A percentile compares a stretch with the other conserved stretches of the same genome.
These are phyloP conservation scores for Thermoascus crustaceus DNA, from an alignment of 2,329 filamentous ascomycete genomes.

Conservation along the genomic window DNA sequence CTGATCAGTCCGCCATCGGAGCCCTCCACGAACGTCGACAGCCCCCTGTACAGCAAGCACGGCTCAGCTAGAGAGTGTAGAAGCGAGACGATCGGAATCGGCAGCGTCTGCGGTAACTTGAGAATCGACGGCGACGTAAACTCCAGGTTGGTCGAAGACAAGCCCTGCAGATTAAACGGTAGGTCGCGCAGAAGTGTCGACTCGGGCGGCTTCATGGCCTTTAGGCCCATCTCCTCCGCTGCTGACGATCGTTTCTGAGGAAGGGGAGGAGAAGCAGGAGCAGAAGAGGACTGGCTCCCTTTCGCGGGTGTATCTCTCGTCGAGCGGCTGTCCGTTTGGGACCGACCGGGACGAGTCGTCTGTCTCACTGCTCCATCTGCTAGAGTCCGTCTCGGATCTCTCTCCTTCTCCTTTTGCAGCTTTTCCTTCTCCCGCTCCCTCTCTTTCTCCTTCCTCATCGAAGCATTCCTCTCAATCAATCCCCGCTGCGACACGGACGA, in stretches of 20 bases:
- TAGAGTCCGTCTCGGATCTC: too few species aligned
- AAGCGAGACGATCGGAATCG: conserved; percentile 75
- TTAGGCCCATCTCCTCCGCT: conserved; percentile 32
- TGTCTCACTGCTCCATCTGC: too few species aligned
- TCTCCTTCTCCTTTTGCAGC: conserved; percentile 14
- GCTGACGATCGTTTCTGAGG: too few species aligned
- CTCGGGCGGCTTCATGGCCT: conserved; percentile 55
- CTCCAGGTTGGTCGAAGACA: conserved; percentile 76
- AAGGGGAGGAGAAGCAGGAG: too few species aligned
- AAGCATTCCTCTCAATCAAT: conserved; percentile 19
- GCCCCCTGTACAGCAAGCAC: conserved; percentile 75
- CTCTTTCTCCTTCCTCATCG: conserved; percentile 16
- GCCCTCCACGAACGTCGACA: conserved; percentile 74
- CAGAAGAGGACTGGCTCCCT: conserved; percentile 10
- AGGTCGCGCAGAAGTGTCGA: conserved; percentile 65
- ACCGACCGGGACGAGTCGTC: conserved; percentile 5
- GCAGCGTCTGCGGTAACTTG: conserved; percentile 69
- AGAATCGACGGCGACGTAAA: conserved; percentile 64
- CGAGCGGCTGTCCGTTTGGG: conserved; percentile 11
- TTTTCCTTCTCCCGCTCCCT: conserved; percentile 13
- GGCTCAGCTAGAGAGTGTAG: conserved; percentile 87
- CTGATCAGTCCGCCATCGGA: conserved; percentile 76
- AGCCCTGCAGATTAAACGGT: conserved; percentile 84
- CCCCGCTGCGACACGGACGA: conserved; percentile 34
- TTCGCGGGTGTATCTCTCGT: conserved; percentile 15